Evolutionary conservation across 768 basidiomycete species (phyloP).

Genomic region (Agaricus subrufescens): DNA sequence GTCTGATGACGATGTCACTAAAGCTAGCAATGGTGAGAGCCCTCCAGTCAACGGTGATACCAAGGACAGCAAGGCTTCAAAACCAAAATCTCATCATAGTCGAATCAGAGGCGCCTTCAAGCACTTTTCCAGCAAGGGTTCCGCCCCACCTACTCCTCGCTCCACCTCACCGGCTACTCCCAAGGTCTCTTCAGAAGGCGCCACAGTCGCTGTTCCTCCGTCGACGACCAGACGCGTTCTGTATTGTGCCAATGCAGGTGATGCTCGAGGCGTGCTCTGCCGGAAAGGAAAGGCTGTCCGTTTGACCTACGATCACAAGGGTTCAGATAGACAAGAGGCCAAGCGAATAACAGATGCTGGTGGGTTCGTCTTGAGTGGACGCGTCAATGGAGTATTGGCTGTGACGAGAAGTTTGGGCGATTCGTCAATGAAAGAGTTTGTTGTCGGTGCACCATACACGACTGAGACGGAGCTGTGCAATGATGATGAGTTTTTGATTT

Average conservation of each 20-base stretch:
- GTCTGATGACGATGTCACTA: constrained; percentile 27
- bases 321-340: constrained; percentile 93
- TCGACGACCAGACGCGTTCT: constrained; percentile 64
- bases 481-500: constrained; percentile 90
- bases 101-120: constrained; percentile 54
- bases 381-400: constrained; percentile 95
- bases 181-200: constrained; percentile 25
- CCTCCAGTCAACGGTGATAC: constrained; percentile 26
- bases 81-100: constrained; percentile 40
- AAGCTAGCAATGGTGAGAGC: constrained; percentile 40
- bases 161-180: constrained; percentile 28
- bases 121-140: constrained; percentile 33
- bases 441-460: constrained; percentile 96
- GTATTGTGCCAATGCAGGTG: constrained; percentile 95
- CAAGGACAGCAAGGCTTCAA: constrained; percentile 28
- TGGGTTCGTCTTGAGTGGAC: constrained; percentile 97
- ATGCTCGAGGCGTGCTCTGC: constrained; percentile 91
- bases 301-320: constrained; percentile 98
- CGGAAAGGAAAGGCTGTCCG: constrained; percentile 87
- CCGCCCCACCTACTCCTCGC: constrained; percentile 28
- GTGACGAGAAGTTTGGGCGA: constrained; percentile 96
- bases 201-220: constrained; percentile 39
- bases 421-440: constrained; percentile 99
- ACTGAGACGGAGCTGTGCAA: constrained; percentile 93
- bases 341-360: constrained; percentile 97